Evolutionary conservation across 176 grass and related monocot genomes (phyloP).

Genomic region (Cymbopogon citratus): DNA sequence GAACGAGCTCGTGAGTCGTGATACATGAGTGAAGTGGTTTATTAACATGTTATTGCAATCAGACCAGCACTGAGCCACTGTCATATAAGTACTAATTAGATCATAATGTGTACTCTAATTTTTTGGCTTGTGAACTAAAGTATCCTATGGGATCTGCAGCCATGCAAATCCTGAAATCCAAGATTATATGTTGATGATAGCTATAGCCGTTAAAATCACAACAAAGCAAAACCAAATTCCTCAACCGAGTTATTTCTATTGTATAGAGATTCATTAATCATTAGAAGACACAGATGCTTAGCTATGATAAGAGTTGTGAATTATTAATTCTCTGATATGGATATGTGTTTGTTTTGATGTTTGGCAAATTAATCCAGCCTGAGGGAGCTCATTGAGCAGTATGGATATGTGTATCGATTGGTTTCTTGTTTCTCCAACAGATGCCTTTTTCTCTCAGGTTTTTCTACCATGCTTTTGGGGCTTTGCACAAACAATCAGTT

Average conservation of each 20-base stretch:
- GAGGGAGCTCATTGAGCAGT: conserved; percentile 73
- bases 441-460: background rate
- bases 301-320: background rate
- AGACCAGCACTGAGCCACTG: background rate
- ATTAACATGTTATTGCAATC: background rate
- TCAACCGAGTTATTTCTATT: background rate
- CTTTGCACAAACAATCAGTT: background rate
- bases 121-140: background rate
- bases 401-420: conserved; percentile 18
- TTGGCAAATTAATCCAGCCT: conserved; percentile 43
- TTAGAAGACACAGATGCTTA: background rate
- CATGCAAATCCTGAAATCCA: too few relatives aligned
- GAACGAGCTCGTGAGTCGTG: background rate
- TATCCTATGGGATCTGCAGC: too few relatives aligned
- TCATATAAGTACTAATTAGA: too few relatives aligned
- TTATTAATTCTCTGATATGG: background rate
- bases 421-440: background rate
- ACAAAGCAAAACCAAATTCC: background rate
- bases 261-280: background rate
- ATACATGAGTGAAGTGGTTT: background rate
- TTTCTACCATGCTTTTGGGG: background rate
- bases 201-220: background rate
- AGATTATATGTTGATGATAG: background rate
- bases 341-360: background rate
- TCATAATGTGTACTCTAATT: background rate